Percentiles rank a stretch among this genome's conserved stretches.
Conservation (phyloP, 345 rosid genomes). For the Populus pruinosa region DNA sequence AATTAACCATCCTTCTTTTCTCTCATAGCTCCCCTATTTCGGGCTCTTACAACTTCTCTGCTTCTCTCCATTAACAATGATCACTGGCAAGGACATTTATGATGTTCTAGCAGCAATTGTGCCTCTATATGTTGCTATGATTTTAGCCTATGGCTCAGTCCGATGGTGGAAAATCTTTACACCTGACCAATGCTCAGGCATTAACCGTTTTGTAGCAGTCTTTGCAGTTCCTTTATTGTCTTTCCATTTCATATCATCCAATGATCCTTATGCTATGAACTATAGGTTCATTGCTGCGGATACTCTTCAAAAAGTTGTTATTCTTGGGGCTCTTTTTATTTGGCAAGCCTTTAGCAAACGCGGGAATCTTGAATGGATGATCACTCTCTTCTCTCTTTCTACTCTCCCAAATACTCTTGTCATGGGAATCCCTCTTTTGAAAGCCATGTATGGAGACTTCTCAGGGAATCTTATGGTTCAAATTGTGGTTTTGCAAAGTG, state of each 20-base stretch:
- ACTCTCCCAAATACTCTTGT: constrained; percentile 83
- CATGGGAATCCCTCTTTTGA: constrained; percentile 78
- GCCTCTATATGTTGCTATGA: constrained; percentile 82
- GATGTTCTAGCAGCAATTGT: constrained; percentile 80
- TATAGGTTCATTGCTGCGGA: constrained; percentile 84
- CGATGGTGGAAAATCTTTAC: constrained; percentile 92
- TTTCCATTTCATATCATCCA: constrained; percentile 77
- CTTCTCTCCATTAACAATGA: constrained; percentile 33
- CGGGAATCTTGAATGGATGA: constrained; percentile 74
- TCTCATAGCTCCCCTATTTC: no score
- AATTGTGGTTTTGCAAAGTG: constrained; percentile 74
- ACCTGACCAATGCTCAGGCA: constrained; percentile 82
- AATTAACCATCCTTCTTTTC: not conserved
- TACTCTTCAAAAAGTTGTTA: constrained; percentile 67
- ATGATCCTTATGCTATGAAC: constrained; percentile 72
- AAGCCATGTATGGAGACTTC: constrained; percentile 82
- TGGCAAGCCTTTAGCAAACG: constrained; percentile 59
- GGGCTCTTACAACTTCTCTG: not conserved
- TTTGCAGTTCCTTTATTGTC: constrained; percentile 83
- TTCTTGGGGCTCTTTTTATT: constrained; percentile 59
- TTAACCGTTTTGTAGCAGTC: constrained; percentile 81
- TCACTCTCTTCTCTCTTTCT: constrained; percentile 71
- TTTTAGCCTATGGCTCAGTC: constrained; percentile 79
- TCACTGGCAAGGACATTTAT: constrained; percentile 67
- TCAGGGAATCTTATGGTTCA: constrained; percentile 77